A percentile compares a stretch with the other conserved stretches of the same genome.
These are phyloP conservation scores for Ceratobasidium sp. DNA, from an alignment of 1,284 basidiomycete species.

Conservation along the genomic window DNA sequence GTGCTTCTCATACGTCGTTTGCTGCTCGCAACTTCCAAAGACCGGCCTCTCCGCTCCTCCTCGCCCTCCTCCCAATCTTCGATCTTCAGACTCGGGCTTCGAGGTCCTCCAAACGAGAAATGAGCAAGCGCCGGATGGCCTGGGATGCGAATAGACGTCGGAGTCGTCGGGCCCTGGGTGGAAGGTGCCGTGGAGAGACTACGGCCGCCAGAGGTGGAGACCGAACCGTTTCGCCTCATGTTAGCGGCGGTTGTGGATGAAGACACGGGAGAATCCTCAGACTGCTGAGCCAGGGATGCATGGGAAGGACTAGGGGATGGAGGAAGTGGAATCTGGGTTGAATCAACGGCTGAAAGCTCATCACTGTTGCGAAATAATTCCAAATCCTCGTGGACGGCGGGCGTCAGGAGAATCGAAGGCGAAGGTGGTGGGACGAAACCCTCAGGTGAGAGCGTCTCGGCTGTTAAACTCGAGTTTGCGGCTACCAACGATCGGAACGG, in stretches of 20 bases:
- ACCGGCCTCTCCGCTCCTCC: constrained; percentile 35
- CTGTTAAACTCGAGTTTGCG: background rate
- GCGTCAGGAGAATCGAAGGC: constrained; percentile 39
- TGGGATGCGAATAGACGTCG: constrained; percentile 33
- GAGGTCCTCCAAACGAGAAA: constrained; percentile 39
- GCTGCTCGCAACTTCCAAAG: constrained; percentile 24
- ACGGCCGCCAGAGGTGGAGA: constrained; percentile 32
- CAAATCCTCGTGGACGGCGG: constrained; percentile 13
- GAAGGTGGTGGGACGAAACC: constrained; percentile 22
- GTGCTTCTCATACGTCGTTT: constrained; percentile 41
- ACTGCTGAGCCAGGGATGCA: background rate
- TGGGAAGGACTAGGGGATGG: constrained; percentile 28
- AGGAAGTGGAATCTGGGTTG: constrained; percentile 35
- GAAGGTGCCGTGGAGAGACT: constrained; percentile 42
- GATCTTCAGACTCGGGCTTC: constrained; percentile 34
- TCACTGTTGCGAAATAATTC: background rate
- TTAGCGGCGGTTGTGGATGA: background rate
- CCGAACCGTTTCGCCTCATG: constrained; percentile 14
- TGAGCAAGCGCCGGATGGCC: constrained; percentile 30
- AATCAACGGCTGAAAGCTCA: constrained; percentile 23
- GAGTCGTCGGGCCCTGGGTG: constrained; percentile 31
- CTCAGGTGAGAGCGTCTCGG: background rate
- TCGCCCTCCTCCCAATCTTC: constrained; percentile 41
- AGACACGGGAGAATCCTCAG: background rate
- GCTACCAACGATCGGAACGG: constrained; percentile 10